Percentiles rank a stretch among this genome's conserved stretches.
Evolutionary conservation across 768 basidiomycete species (phyloP).

Genomic region (Collybia mongolica): DNA sequence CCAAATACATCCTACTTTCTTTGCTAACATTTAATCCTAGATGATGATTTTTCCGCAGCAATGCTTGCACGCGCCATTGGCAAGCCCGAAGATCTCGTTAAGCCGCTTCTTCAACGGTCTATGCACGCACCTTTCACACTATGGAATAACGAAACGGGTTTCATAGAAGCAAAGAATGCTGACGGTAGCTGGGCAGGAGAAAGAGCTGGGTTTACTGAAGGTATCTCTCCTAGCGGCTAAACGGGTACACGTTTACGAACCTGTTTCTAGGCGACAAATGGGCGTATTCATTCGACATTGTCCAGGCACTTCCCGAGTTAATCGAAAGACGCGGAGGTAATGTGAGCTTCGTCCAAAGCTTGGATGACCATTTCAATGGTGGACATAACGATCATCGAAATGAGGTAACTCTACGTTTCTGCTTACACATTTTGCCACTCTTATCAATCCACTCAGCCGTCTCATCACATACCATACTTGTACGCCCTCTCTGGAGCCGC

Average conservation of each 20-base stretch:
- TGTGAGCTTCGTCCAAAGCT: conserved; percentile 57
- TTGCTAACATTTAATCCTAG: conserved; percentile 30
- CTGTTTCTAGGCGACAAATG: conserved; percentile 40
- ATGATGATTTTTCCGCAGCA: conserved; percentile 76
- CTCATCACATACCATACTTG: conserved; percentile 84
- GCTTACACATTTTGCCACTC: background rate
- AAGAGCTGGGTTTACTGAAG: conserved; percentile 79
- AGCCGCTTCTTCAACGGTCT: conserved; percentile 54
- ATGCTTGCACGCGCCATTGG: conserved; percentile 55
- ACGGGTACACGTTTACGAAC: background rate
- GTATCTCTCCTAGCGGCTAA: conserved; percentile 24
- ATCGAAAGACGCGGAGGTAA: conserved; percentile 70
- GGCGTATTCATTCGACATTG: conserved; percentile 78
- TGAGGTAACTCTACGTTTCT: conserved; percentile 43
- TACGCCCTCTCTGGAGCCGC: conserved; percentile 74
- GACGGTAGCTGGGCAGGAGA: conserved; percentile 74
- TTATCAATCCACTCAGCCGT: conserved; percentile 46
- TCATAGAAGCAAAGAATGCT: conserved; percentile 78
- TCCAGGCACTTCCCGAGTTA: conserved; percentile 68
- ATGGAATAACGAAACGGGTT: conserved; percentile 69
- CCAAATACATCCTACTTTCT: background rate
- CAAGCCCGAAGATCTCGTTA: conserved; percentile 43
- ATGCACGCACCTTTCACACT: conserved; percentile 57
- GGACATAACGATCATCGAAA: conserved; percentile 85
- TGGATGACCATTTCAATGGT: conserved; percentile 57